Evolutionary conservation across 208 protist genomes (phyloP), one percentile per base, ranked within the genome.

Genomic region (Trypanosoma melophagium): DNA sequence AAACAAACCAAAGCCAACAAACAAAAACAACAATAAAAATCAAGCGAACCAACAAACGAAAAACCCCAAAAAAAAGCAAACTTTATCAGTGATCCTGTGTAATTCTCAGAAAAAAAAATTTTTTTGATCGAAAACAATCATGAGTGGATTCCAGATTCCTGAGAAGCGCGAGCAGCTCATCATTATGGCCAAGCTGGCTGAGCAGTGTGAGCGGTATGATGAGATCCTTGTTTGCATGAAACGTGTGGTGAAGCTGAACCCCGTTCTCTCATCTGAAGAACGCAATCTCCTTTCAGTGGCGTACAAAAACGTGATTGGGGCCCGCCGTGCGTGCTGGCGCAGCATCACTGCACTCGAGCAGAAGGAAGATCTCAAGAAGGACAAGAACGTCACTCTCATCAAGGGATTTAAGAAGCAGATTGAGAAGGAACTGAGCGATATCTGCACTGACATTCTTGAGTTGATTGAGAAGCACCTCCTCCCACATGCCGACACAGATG

Each of bases 261-360:
- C 90, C 57, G 89, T 99, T 76, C 94, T 99, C 17, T 92, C 92
- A 31, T 92, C 97, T 80, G 99, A 99, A 86, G 99, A 99, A 84
- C 89, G 99, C 74, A 99, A 99, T 77, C 88, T 99, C 4, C 94
- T 99, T 42, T 99, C 99, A n/a, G 98, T 99, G 25, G 99, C 99
- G 21, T 99, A 99, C 94, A 99, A 99, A 89, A 99, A 99, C 83
- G 97, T 99, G 55, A 98, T 99, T 86, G 98, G 98, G 65, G 86
- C 97, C 21, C 93, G 98, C 60, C 97, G 99, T 75, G 97, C 98
- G 16, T 98, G 98, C 63, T 99, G 98, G 97, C 90, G 99, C 76
- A 99, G 98, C 72, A 94, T 99, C 68, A 98, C 89, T 49, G 92
- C 92, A 1, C 98, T 99, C 60, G 97, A 99, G 79, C 86, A 98